Evolutionary conservation across 345 rosid species (phyloP), one percentile per base, ranked within the genome.

Genomic region (Crucihimalaya himalaica): DNA sequence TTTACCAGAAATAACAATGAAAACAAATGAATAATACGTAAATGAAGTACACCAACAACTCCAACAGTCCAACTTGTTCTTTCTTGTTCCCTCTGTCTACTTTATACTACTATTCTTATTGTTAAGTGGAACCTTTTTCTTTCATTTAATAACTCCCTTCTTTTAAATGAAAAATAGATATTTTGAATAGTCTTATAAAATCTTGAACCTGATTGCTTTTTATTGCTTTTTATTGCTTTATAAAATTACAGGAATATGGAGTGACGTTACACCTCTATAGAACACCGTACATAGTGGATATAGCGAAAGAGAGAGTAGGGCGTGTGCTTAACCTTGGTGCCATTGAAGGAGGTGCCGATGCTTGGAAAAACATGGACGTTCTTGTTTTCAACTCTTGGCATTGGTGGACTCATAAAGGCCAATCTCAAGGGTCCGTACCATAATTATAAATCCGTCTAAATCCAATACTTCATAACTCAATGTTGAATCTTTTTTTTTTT

Each of bases 341-440:
- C 18, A 86, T 92, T 28, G 78, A 83, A 15, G 86, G 70, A 12
- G 98, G 72, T 29, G 61, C 92, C 12, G 66, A 78, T 61, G 72
- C 81, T 18, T 94, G 98, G 98, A 84, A 56, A 74, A 88, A 86
- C 35, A 89, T 87, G 96, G 98, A 94, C 79, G 51, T 91, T 67
- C 88, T 91, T 56, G 65, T 94, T 76, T 94, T 94, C 84, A 94
- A 94, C 70, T 86, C 95, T 25, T 94, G 96, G 98, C 98, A 94
- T 76, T 94, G 98, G 98, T 94, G 98, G 98, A 85, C 87, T 42
- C 98, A 91, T 73, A 82, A 85, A 7, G 97, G 96, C 32, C 47
- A 63, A 23, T 73, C 92, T 45, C 93, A 87, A 77, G 81, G 81
- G 98, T 94, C 66, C 0, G 83, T 65, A 59, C 71, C 65, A 66